Conservation (phyloP, 306 rosid species). For the Spatholobus suberectus region DNA sequence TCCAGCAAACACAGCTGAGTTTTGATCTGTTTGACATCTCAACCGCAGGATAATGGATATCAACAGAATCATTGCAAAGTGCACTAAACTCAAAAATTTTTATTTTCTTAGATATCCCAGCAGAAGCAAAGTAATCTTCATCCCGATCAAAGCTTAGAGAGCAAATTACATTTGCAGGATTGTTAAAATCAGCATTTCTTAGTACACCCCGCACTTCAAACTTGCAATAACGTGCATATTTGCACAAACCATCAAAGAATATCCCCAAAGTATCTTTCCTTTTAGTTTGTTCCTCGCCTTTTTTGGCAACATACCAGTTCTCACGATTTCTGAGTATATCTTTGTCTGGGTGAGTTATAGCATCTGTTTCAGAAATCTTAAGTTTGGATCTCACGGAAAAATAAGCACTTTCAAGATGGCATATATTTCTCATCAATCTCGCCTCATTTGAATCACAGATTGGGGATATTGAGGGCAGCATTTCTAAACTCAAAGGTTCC, state of each 20-base stretch:
- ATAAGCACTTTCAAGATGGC: conserved; percentile 85
- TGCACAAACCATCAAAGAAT: conserved; percentile 93
- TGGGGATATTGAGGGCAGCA: conserved; percentile 42
- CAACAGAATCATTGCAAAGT: conserved; percentile 73
- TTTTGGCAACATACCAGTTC: conserved; percentile 50
- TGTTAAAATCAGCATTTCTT: conserved; percentile 82
- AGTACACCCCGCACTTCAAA: conserved; percentile 87
- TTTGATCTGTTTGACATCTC: conserved; percentile 87
- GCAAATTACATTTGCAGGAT: conserved; percentile 78
- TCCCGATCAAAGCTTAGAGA: conserved; percentile 95
- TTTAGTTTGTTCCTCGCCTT: conserved; percentile 52
- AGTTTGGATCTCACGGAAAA: conserved; percentile 84
- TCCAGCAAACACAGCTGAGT: conserved; percentile 96
- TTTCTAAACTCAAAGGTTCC: conserved; percentile 57
- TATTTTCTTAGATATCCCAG: conserved; percentile 93
- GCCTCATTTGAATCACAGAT: conserved; percentile 53
- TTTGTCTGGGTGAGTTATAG: conserved; percentile 50
- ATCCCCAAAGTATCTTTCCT: conserved; percentile 66
- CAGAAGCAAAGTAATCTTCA: conserved; percentile 91
- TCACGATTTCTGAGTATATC: conserved; percentile 66
- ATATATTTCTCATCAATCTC: conserved; percentile 59
- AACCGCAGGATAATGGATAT: conserved; percentile 84
- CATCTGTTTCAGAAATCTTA: conserved; percentile 65
- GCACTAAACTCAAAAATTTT: conserved; percentile 82
- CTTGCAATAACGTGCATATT: conserved; percentile 82